Evolutionary conservation across 441 rosid species (phyloP).

Genomic region (Breynia disticha): DNA sequence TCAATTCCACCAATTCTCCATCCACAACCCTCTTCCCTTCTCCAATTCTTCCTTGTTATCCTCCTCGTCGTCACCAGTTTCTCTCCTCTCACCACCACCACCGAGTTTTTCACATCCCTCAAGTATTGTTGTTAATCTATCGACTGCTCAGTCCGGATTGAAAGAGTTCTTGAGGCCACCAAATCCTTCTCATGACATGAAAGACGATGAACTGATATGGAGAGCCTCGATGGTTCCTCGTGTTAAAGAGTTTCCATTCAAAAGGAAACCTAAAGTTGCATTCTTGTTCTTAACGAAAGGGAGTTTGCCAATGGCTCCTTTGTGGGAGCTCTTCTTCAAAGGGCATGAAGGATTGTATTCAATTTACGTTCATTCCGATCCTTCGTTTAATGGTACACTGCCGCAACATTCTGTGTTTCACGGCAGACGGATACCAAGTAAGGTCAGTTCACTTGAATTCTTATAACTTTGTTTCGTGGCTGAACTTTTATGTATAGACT

Average conservation of each 20-base stretch:
- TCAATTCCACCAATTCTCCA: slow-evolving; percentile 32
- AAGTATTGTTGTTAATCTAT: background rate
- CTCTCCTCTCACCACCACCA: background rate
- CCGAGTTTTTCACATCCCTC: background rate
- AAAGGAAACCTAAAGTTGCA: slow-evolving; percentile 49
- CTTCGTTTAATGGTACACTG: slow-evolving; percentile 42
- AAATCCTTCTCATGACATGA: slow-evolving; percentile 41
- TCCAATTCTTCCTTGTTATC: slow-evolving; percentile 5
- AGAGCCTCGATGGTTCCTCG: slow-evolving; percentile 58
- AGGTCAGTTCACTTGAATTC: slow-evolving; percentile 36
- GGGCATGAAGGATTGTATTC: slow-evolving; percentile 52
- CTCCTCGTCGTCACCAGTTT: background rate
- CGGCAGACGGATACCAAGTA: slow-evolving; percentile 59
- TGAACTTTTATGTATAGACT: no score
- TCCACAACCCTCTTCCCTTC: background rate
- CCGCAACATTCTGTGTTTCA: slow-evolving; percentile 40
- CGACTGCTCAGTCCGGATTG: slow-evolving; percentile 18
- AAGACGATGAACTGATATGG: slow-evolving; percentile 62
- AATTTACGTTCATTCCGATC: slow-evolving; percentile 56
- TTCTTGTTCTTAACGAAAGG: slow-evolving; percentile 68
- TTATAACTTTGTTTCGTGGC: no score
- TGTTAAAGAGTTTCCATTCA: slow-evolving; percentile 32
- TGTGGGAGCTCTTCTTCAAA: slow-evolving; percentile 71
- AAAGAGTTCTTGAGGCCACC: slow-evolving; percentile 27
- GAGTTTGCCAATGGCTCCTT: slow-evolving; percentile 43